These are phyloP conservation scores for Coniochaeta pulveracea DNA, from an alignment of 2,329 filamentous ascomycete species.

Conservation along the genomic window DNA sequence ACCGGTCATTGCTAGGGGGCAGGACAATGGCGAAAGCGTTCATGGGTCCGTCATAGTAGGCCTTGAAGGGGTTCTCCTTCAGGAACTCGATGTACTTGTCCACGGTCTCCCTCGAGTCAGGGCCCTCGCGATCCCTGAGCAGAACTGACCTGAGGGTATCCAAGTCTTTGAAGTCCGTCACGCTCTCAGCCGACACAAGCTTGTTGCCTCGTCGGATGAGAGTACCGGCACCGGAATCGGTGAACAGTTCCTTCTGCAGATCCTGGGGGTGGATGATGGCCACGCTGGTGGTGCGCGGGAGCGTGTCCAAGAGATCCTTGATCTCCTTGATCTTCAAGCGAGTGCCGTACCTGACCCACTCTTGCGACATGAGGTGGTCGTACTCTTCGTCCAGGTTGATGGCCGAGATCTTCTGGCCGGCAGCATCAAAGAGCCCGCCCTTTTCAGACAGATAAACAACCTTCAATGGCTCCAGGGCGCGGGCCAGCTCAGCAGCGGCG, in stretches of 20 bases:
- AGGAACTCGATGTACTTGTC: constrained; percentile 79
- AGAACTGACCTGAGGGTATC: constrained; percentile 72
- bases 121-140: constrained; percentile 67
- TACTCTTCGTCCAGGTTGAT: constrained; percentile 98
- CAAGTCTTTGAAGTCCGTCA: constrained; percentile 67
- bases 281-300: constrained; percentile 86
- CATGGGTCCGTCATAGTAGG: constrained; percentile 91
- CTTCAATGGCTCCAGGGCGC: constrained; percentile 84
- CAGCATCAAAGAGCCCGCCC: constrained; percentile 87
- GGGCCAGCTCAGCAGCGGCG: constrained; percentile 84
- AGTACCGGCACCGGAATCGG: constrained; percentile 88
- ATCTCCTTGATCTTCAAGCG: constrained; percentile 96
- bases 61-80: constrained; percentile 68
- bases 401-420: constrained; percentile 87
- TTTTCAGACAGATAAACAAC: constrained; percentile 98
- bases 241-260: constrained; percentile 93
- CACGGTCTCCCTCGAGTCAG: constrained; percentile 73
- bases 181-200: constrained; percentile 59
- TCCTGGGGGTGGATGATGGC: constrained; percentile 96
- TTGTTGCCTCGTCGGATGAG: constrained; percentile 88
- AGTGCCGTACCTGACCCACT: constrained; percentile 92
- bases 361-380: constrained; percentile 81
- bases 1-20: constrained; percentile 53
- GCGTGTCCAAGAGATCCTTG: constrained; percentile 79
- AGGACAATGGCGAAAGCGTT: constrained; percentile 85